These are phyloP conservation scores for Boletus sp. DNA, from an alignment of 768 basidiomycete genomes.

Conservation along the genomic window DNA sequence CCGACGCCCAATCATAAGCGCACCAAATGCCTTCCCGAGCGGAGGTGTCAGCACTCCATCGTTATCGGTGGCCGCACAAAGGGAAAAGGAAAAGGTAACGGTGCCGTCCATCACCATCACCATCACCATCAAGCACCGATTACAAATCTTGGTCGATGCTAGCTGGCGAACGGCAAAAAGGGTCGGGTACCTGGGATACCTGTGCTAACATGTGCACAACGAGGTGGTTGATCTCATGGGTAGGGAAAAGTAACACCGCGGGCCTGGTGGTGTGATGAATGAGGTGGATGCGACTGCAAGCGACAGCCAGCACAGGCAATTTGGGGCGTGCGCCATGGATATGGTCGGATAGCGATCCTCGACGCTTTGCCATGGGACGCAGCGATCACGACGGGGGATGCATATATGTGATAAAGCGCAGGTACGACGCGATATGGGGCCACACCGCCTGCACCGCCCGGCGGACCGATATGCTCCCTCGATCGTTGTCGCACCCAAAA, in stretches of 20 bases:
- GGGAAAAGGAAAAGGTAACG: background rate
- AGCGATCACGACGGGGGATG: background rate
- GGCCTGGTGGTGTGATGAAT: background rate
- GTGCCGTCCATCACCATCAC: background rate
- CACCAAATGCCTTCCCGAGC: background rate
- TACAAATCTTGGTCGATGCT: background rate
- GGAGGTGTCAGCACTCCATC: background rate
- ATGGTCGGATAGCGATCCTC: background rate
- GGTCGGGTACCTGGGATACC: constrained; percentile 4
- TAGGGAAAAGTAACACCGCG: background rate
- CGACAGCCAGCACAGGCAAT: no score
- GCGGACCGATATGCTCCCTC: no score
- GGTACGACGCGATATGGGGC: background rate
- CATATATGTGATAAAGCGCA: background rate
- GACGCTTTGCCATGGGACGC: background rate
- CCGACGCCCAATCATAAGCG: background rate
- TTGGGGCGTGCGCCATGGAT: background rate
- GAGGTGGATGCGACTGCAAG: background rate
- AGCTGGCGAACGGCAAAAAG: background rate
- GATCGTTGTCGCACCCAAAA: background rate
- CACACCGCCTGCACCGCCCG: background rate
- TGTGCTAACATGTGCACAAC: background rate
- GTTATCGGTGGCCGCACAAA: constrained; percentile 5
- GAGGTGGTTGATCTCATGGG: background rate
- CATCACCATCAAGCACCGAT: constrained; percentile 17